Conservation (phyloP, 2,329 filamentous ascomycete genomes). For the Metarhizium anisopliae region DNA sequence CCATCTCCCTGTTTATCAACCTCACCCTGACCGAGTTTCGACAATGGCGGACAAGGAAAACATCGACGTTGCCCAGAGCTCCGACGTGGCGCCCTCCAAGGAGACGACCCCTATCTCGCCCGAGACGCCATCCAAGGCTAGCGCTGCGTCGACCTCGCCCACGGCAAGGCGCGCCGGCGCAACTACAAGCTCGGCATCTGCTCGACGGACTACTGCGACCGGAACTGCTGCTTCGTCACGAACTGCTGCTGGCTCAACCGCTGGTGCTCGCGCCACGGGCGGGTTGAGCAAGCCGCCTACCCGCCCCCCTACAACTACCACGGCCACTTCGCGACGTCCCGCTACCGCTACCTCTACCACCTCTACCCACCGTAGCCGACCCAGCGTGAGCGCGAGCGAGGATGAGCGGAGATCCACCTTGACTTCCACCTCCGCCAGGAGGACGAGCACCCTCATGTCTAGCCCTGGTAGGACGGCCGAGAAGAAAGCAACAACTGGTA, state of each 20-base stretch:
- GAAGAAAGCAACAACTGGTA: conserved; percentile 24
- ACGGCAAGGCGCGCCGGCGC: conserved; percentile 27
- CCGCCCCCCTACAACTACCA: conserved; percentile 32
- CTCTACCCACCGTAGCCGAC: conserved; percentile 36
- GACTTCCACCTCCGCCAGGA: conserved; percentile 28
- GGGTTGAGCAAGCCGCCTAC: conserved; percentile 40
- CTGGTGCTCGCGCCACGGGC: conserved; percentile 6
- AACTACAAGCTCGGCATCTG: conserved; percentile 22
- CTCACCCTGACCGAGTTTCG: conserved; percentile 2
- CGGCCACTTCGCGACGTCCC: conserved; percentile 19
- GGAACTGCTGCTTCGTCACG: conserved; percentile 16
- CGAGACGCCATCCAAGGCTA: conserved; percentile 24
- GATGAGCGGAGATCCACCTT: conserved; percentile 38
- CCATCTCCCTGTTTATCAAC: conserved; percentile 1
- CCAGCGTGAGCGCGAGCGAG: conserved; percentile 39
- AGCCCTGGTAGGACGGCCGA: conserved; percentile 26
- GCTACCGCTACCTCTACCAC: conserved; percentile 26
- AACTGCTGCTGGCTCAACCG: conserved; percentile 4
- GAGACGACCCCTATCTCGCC: conserved; percentile 21
- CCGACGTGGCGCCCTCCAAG: conserved; percentile 25
- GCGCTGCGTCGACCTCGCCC: conserved; percentile 16
- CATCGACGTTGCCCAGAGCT: conserved; percentile 34
- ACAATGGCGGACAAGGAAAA: conserved; percentile 40
- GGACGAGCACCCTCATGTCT: conserved; percentile 34
- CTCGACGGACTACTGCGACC: conserved; percentile 22